Percentiles rank a stretch among this genome's conserved stretches.
Evolutionary conservation across 345 rosid species (phyloP).

Genomic region (Viola odorata): DNA sequence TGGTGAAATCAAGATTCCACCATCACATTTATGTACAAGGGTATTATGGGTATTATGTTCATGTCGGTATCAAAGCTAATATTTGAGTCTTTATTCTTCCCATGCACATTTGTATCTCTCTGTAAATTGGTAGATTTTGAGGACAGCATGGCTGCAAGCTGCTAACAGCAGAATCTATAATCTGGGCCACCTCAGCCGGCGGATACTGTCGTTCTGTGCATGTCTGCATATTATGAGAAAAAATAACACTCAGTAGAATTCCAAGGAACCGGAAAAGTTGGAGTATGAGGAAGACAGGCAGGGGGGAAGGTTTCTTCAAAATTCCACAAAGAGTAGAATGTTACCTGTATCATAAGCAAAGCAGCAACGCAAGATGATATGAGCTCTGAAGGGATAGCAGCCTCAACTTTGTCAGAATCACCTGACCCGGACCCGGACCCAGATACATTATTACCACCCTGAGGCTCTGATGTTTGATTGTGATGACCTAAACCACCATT

Average conservation of each 20-base stretch:
- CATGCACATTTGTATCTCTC: constrained; percentile 89
- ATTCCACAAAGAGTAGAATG: not conserved
- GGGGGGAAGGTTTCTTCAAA: not conserved
- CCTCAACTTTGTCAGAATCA: constrained; percentile 36
- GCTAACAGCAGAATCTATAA: constrained; percentile 70
- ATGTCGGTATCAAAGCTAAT: constrained; percentile 66
- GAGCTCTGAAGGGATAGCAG: constrained; percentile 64
- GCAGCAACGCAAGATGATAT: constrained; percentile 83
- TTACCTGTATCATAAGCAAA: constrained; percentile 86
- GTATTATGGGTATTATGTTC: not conserved
- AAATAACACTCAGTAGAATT: not conserved
- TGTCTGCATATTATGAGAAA: constrained; percentile 40
- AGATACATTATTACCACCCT: constrained; percentile 16
- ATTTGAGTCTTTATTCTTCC: constrained; percentile 94
- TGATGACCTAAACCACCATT: constrained; percentile 31
- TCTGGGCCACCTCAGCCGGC: constrained; percentile 90
- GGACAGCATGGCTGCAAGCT: constrained; percentile 78
- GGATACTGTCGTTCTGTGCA: constrained; percentile 85
- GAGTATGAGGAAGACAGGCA: not conserved
- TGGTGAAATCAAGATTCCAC: constrained; percentile 7
- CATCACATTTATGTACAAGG: constrained; percentile 17
- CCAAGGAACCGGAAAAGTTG: not conserved
- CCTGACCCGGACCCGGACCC: constrained; percentile 31
- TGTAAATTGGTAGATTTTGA: constrained; percentile 69
- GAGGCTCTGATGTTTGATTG: constrained; percentile 35